Conservation (phyloP, 495 filamentous ascomycete species). For the Xylaria grammica region DNA sequence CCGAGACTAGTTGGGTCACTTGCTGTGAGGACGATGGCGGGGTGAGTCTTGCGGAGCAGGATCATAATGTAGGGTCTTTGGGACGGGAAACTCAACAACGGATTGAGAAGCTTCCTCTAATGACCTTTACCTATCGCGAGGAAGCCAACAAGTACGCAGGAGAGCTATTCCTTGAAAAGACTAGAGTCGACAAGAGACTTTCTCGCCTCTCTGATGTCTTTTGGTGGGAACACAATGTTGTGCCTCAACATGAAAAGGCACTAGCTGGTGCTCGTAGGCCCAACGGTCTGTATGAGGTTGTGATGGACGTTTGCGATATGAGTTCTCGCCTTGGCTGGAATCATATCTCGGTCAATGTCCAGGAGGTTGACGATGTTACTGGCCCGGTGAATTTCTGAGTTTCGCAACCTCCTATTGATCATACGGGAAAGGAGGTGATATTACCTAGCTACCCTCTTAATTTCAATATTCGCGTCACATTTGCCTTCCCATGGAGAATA, state of each 20-base stretch:
- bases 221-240: conserved; percentile 12
- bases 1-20: background rate
- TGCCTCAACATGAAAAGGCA: conserved; percentile 1
- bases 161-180: background rate
- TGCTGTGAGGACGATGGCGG: conserved; percentile 5
- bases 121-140: conserved; percentile 10
- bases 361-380: conserved; percentile 16
- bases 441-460: too few relatives aligned
- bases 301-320: conserved; percentile 2
- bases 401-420: background rate
- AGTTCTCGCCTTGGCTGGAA: conserved; percentile 9
- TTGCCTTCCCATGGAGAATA: too few relatives aligned
- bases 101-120: conserved; percentile 3
- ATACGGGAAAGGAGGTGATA: background rate
- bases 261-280: background rate
- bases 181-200: background rate
- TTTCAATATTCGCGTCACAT: too few relatives aligned
- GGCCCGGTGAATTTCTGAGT: conserved; percentile 20
- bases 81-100: background rate
- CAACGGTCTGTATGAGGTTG: conserved; percentile 8
- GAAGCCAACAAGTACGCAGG: conserved; percentile 18
- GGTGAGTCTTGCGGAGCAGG: background rate
- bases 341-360: conserved; percentile 5
- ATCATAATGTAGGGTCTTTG: background rate
- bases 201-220: background rate